Percentiles rank a stretch among this genome's conserved stretches.
These are phyloP conservation scores for Endoconidiophora polonica DNA, from an alignment of 2,329 filamentous ascomycete genomes.

Conservation along the genomic window DNA sequence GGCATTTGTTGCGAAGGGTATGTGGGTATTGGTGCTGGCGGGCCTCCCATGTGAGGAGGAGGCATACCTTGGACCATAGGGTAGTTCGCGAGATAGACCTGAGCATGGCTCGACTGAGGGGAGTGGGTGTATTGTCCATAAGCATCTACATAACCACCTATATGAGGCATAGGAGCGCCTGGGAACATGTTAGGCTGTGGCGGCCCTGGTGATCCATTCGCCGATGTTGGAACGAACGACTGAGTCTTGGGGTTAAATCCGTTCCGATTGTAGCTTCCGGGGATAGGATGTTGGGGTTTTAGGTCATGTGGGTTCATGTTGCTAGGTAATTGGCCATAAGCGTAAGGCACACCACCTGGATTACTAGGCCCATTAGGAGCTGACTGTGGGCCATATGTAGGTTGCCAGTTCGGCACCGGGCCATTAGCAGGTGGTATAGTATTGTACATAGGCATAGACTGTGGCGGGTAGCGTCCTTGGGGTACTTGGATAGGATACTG, in stretches of 20 bases:
- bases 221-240: constrained; percentile 56
- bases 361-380: constrained; percentile 12
- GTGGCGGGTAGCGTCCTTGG: background rate
- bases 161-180: constrained; percentile 25
- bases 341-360: constrained; percentile 38
- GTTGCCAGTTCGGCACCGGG: constrained; percentile 23
- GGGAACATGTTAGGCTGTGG: constrained; percentile 15
- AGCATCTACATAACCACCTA: constrained; percentile 32
- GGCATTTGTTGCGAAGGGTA: constrained; percentile 15
- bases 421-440: background rate
- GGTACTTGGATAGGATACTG: background rate
- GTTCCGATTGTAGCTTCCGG: constrained; percentile 68
- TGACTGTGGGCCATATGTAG: background rate
- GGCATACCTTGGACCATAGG: constrained; percentile 28
- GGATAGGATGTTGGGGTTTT: constrained; percentile 53
- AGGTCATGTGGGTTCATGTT: constrained; percentile 54
- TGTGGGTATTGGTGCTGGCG: constrained; percentile 36
- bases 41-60: constrained; percentile 18
- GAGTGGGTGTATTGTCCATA: constrained; percentile 31
- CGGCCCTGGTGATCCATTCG: constrained; percentile 23
- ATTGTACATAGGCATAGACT: background rate
- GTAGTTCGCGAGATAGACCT: constrained; percentile 33
- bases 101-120: constrained; percentile 20
- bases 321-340: constrained; percentile 61
- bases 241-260: constrained; percentile 91